phyloP scores from a whole-genome alignment of 352 stramenopile species.

The Globisporangium uncinulatum region DNA sequence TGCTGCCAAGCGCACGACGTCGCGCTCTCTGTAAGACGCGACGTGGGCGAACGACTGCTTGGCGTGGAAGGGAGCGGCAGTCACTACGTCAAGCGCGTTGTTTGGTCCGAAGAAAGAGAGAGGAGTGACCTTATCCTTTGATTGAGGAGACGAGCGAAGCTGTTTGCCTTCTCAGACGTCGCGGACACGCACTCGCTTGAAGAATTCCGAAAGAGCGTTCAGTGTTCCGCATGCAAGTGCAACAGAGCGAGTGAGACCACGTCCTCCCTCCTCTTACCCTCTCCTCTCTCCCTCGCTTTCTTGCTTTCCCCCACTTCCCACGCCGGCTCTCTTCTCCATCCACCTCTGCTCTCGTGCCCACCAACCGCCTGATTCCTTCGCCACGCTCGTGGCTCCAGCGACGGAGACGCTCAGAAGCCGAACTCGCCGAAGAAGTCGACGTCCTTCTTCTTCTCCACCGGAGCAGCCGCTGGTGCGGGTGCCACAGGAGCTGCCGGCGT shows the following conservation, averaged over 20 bases:
- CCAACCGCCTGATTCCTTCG: conserved; percentile 9
- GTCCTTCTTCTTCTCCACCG: conserved; percentile 63
- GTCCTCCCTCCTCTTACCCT: neutral
- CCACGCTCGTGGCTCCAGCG: neutral
- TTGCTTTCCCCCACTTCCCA: neutral
- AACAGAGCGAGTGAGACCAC: neutral
- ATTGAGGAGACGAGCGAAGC: too few relatives aligned
- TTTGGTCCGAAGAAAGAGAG: too few relatives aligned
- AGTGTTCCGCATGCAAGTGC: neutral
- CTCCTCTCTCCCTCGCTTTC: neutral
- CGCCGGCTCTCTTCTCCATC: neutral
- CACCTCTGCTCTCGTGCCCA: too few relatives aligned
- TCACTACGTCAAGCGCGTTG: neutral
- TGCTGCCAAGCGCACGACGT: conserved; percentile 87
- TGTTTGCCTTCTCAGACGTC: too few relatives aligned
- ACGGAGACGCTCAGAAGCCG: conserved; percentile 37
- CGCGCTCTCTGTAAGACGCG: conserved; percentile 58
- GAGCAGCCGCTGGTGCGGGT: conserved; percentile 13
- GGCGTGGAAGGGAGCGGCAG: neutral
- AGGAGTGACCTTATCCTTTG: too few relatives aligned
- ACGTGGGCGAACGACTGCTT: neutral
- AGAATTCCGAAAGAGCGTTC: too few relatives aligned
- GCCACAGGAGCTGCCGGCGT: conserved; percentile 4
- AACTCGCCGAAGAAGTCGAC: conserved; percentile 85
- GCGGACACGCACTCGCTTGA: too few relatives aligned